Evolutionary conservation across 225 moss, liverwort and hornwort genomes (phyloP), one percentile per base, ranked within the genome.

Genomic region (Lunularia cruciata): DNA sequence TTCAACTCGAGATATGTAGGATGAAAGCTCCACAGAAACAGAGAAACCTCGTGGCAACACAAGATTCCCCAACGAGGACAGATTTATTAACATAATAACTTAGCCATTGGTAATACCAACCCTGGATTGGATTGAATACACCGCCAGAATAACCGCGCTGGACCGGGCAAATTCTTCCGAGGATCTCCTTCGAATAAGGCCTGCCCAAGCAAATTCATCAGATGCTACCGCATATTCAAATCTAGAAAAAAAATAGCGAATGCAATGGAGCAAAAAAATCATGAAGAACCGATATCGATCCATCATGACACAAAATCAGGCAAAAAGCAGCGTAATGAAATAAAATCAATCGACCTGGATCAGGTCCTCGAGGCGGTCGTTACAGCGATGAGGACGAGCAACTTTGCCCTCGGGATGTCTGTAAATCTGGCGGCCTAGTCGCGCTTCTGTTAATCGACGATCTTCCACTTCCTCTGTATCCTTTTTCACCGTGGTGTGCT

Each of bases 301-400:
- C 51, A n/a, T 46, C 40, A n/a, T 25, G 30, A n/a, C 28, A 47
- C 1, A 7, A 25, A 43, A 40, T 11, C 22, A 30, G 45, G 11
- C 18, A 47, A 2, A 19, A 8, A 67, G 22, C 20, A 3, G 45
- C 12, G 42, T 58, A 4, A 40, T 8, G 54, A 18, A 32, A 25
- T 1, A 14, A 33, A 12, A 8, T 23, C 6, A 15, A 31, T 26
- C 32, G 18, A 96, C 88, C 83, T 96, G 95, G 76, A 96, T 86
- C n/a, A 94, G 69, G 69, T 96, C 95, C 71, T 96, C 92, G 13
- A 92, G 65, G 33, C 92, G 95, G 59, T 96, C 95, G 80, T 96
- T 92, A 74, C 95, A 96, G 69, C 92, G 95, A 69, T 96, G 95
- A 0, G 95, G 95, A 35, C 80, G 87, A 46, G 85, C 84, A 22